Conservation (phyloP, 257 asterid genomes). For the Perilla frutescens region DNA sequence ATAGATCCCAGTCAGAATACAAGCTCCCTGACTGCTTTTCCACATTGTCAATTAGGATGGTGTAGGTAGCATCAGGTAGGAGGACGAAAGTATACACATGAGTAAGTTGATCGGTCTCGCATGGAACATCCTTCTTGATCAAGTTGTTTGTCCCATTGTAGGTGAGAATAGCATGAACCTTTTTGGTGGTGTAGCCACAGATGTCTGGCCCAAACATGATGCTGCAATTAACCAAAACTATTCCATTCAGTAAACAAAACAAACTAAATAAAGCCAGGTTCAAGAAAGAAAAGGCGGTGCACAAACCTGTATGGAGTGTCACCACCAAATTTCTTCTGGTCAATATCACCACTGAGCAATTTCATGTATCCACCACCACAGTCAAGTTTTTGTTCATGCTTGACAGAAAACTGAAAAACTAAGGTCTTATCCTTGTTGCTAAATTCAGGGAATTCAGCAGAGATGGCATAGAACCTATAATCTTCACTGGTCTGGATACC, state of each 20-base stretch:
- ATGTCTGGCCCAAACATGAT: constrained; percentile 99
- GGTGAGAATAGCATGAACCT: constrained; percentile 89
- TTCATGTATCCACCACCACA: constrained; percentile 99
- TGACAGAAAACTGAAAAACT: constrained; percentile 91
- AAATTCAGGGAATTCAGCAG: constrained; percentile 94
- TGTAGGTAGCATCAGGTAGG: constrained; percentile 96
- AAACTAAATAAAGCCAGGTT: background rate
- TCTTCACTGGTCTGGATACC: constrained; percentile 98
- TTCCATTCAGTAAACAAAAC: constrained; percentile 7
- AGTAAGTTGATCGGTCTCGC: constrained; percentile 95
- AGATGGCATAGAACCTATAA: constrained; percentile 88
- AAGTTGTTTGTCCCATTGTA: constrained; percentile 73
- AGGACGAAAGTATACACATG: constrained; percentile 94
- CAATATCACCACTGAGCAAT: constrained; percentile 80
- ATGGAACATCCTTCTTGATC: constrained; percentile 93
- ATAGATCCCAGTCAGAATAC: constrained; percentile 93
- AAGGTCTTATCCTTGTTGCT: constrained; percentile 90
- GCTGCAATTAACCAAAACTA: constrained; percentile 56
- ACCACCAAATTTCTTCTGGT: constrained; percentile 94
- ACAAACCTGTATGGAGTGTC: constrained; percentile 90
- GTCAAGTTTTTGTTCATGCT: constrained; percentile 99
- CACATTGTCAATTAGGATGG: constrained; percentile 84
- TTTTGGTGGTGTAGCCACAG: constrained; percentile 87
- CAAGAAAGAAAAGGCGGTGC: background rate
- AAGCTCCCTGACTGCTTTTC: constrained; percentile 96